Base-by-base conservation (phyloP, 768 basidiomycete genomes). In the Saitozyma podzolica region DNA sequence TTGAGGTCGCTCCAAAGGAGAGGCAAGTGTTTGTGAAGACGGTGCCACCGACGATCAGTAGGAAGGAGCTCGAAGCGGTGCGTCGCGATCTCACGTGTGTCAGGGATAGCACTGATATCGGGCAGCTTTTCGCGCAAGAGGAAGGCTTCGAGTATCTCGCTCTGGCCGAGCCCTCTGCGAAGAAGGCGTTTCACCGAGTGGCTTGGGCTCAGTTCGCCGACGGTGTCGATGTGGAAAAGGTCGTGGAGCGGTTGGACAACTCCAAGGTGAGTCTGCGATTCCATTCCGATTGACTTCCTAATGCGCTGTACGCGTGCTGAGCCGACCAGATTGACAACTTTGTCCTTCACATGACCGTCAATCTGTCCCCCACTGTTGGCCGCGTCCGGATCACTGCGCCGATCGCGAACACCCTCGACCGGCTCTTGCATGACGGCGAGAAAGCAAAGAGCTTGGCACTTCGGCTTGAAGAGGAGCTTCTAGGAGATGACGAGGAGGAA, bases 171-270 rank as follows among this genome's bases (percentile, higher is more conserved):
- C 94, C 95, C 9, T 80, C 91, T 48, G 90, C 92, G 78, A 94
- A 94, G 80, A 87, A 92, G 62, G 90, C 90, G 70, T 97, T 90
- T 77, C 92, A 95, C 76, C 90, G 95, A 40, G 91, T 92, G 1
- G 95, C 92, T 11, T 97, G 94, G 93, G 83, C 96, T 62, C 87
- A 86, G 66, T 96, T 94, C 76, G 82, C 81, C 48, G 90, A 91
- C 40, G 91, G 92, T 66, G 86, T 88, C 9, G 91, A 96, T 69
- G 91, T 97, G 86, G 72, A 82, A 2, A 72, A 80, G 14, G 87
- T 90, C 6, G 85, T 94, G 80, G 72, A 82, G 45, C 87, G 90
- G 69, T 70, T 97, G 51, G 85, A 89, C 56, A 90, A 92, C 69
- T 89, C 88, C 76, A 94, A 93, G 86, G 94, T 91, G 67, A 54